Evolutionary conservation across 805 yeast genomes (phyloP).

Genomic region (Scheffersomyces stipitis): DNA sequence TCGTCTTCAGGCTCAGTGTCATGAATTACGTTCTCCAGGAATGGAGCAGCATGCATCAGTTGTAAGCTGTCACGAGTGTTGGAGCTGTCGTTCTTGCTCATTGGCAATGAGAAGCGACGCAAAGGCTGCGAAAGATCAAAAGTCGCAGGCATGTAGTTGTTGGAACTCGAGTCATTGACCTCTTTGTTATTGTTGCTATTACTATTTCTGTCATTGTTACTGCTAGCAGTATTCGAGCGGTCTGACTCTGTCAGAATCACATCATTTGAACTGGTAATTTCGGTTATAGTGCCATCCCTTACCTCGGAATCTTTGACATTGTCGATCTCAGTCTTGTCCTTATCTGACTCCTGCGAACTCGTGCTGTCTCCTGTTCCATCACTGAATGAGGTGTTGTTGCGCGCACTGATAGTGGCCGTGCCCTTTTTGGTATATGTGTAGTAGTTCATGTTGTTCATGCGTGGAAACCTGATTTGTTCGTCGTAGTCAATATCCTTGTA

Average conservation of each 20-base stretch:
- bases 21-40: slow-evolving; percentile 1
- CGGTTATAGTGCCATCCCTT: neutral
- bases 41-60: neutral
- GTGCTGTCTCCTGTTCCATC: neutral
- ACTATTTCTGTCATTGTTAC: neutral
- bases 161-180: neutral
- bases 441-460: slow-evolving; percentile 42
- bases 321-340: neutral
- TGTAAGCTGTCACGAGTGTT: too few species aligned
- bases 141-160: slow-evolving; percentile 44
- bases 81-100: slow-evolving; percentile 1
- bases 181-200: neutral
- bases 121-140: slow-evolving; percentile 45
- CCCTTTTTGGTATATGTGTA: slow-evolving; percentile 17
- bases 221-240: neutral
- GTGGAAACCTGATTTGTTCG: slow-evolving; percentile 55
- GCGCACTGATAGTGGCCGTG: too few species aligned
- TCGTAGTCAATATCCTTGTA: slow-evolving; percentile 40
- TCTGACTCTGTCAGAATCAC: neutral
- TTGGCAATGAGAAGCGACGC: slow-evolving; percentile 31
- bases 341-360: neutral
- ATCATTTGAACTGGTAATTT: neutral
- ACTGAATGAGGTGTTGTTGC: neutral
- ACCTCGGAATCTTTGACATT: neutral
- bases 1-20: slow-evolving; percentile 7